phyloP scores from a whole-genome alignment of 257 asterid genomes.

The Agastache rugosa region DNA sequence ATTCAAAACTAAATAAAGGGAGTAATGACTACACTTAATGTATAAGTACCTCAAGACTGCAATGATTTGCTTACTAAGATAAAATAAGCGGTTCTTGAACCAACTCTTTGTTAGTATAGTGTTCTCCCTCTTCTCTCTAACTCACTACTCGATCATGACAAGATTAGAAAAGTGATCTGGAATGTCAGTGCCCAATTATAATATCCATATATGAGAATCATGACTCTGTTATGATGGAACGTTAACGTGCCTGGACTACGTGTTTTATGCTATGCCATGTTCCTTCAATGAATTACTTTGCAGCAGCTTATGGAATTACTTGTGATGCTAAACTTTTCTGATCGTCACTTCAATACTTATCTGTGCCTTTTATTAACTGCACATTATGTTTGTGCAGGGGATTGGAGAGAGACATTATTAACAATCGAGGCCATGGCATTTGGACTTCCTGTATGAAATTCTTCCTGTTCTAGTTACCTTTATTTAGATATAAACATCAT shows the following conservation, averaged over 20 bases:
- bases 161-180: too few species aligned
- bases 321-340: too few species aligned
- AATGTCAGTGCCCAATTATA: too few species aligned
- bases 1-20: too few species aligned
- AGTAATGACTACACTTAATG: too few species aligned
- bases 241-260: neutral
- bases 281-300: neutral
- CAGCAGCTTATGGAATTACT: neutral
- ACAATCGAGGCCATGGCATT: slow-evolving; percentile 99
- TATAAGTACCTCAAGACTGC: too few species aligned
- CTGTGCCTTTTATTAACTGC: neutral
- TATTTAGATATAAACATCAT: slow-evolving; percentile 6
- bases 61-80: too few species aligned
- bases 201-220: neutral
- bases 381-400: slow-evolving; percentile 62
- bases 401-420: slow-evolving; percentile 97
- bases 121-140: too few species aligned
- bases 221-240: neutral
- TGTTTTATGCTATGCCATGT: neutral
- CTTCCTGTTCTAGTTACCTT: slow-evolving; percentile 8
- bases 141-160: too few species aligned
- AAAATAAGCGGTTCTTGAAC: too few species aligned
- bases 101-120: too few species aligned
- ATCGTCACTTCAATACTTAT: neutral
- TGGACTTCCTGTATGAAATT: slow-evolving; percentile 88